A percentile compares a stretch with the other conserved stretches of the same genome.
Conservation (phyloP, 2,329 filamentous ascomycete genomes). For the Aspergillus nomiae region DNA sequence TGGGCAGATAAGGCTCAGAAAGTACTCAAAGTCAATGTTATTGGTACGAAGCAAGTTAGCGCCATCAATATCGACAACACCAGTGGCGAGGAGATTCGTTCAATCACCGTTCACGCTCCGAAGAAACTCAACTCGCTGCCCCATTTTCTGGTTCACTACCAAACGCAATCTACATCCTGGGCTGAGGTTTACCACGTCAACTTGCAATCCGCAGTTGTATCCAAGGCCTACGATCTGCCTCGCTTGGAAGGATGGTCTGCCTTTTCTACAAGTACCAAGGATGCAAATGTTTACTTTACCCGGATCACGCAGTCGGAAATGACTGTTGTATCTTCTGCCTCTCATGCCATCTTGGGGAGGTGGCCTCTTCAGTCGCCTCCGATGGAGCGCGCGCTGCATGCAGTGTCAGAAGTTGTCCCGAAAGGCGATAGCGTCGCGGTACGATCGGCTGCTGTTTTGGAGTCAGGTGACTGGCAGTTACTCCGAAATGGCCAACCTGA, state of each 20-base stretch:
- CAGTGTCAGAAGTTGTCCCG: slow-evolving; percentile 79
- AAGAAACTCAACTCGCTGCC: slow-evolving; percentile 69
- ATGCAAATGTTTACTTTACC: slow-evolving; percentile 86
- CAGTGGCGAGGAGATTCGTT: slow-evolving; percentile 52
- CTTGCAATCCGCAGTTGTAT: slow-evolving; percentile 66
- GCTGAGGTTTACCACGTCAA: slow-evolving; percentile 86
- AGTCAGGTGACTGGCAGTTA: slow-evolving; percentile 75
- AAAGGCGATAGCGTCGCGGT: slow-evolving; percentile 74
- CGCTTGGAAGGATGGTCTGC: slow-evolving; percentile 69
- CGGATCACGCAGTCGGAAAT: slow-evolving; percentile 76
- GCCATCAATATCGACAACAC: slow-evolving; percentile 42
- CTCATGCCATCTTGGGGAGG: slow-evolving; percentile 72
- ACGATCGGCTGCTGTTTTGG: slow-evolving; percentile 69
- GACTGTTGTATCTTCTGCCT: slow-evolving; percentile 72
- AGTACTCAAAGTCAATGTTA: slow-evolving; percentile 47
- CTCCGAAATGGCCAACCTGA: slow-evolving; percentile 77
- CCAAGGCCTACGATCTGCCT: slow-evolving; percentile 80
- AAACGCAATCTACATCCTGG: slow-evolving; percentile 70
- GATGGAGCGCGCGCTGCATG: slow-evolving; percentile 60
- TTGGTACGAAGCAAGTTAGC: slow-evolving; percentile 45
- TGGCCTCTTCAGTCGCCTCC: slow-evolving; percentile 63
- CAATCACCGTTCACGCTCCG: slow-evolving; percentile 70
- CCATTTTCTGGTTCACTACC: slow-evolving; percentile 84
- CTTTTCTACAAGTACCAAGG: slow-evolving; percentile 76
- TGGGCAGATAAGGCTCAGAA: slow-evolving; percentile 49